Base-by-base conservation (phyloP, 192 early-diverging fungal species). In the Coemansia umbellata region DNA sequence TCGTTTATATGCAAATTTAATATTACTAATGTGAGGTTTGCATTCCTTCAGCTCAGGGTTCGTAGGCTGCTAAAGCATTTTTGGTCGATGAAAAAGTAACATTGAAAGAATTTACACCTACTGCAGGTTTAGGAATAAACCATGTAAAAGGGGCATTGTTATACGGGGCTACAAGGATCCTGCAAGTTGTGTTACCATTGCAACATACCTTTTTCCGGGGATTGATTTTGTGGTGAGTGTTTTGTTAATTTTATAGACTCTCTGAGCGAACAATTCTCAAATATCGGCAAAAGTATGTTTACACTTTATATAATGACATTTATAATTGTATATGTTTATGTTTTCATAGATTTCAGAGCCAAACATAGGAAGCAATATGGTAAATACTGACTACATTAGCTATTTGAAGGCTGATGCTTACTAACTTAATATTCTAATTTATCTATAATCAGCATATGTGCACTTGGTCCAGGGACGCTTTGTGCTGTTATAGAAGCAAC, bases 261-360 rank as follows among this genome's bases (percentile, higher is more conserved):
- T n/a, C n/a, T n/a, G n/a, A n/a, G n/a, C n/a, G n/a, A n/a, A n/a
- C n/a, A n/a, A n/a, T n/a, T n/a, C n/a, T n/a, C n/a, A n/a, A n/a
- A n/a, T n/a, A n/a, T n/a, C n/a, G n/a, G n/a, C n/a, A n/a, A n/a
- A n/a, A n/a, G n/a, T n/a, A n/a, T n/a, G n/a, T n/a, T n/a, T n/a
- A n/a, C n/a, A n/a, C n/a, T n/a, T n/a, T n/a, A n/a, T n/a, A n/a
- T n/a, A n/a, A n/a, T n/a, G n/a, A n/a, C n/a, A n/a, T n/a, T n/a
- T n/a, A n/a, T n/a, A n/a, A n/a, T n/a, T n/a, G n/a, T n/a, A n/a
- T n/a, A n/a, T n/a, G n/a, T n/a, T n/a, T n/a, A n/a, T n/a, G n/a
- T n/a, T n/a, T n/a, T n/a, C n/a, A 37, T 64, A 64, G 62, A 65
- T 65, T 39, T 65, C 63, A n/a, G 63, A 55, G 1, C 63, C 63